phyloP scores from a whole-genome alignment of 257 asterid genomes.

The Solanum pinnatisectum region DNA sequence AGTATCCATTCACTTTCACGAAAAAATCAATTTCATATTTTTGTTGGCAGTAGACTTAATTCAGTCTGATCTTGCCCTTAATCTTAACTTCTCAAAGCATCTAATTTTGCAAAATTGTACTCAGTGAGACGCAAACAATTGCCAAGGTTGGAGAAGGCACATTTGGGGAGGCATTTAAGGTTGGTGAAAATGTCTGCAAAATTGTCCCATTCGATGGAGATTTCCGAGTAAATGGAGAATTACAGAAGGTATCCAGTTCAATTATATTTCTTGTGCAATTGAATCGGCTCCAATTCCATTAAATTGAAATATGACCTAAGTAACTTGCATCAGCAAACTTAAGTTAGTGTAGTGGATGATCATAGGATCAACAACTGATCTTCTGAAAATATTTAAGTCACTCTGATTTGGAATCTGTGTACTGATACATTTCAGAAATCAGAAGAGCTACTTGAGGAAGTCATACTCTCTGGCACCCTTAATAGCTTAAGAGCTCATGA shows the following conservation, averaged over 20 bases:
- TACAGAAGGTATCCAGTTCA: constrained; percentile 57
- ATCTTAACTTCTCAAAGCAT: not conserved
- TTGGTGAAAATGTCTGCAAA: constrained; percentile 74
- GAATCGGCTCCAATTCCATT: not conserved
- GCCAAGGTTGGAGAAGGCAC: constrained; percentile 93
- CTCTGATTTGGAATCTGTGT: constrained; percentile 5
- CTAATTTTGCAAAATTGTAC: not conserved
- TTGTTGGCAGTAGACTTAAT: not conserved
- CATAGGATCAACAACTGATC: not conserved
- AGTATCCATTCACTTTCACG: not conserved
- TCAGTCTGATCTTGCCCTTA: not conserved
- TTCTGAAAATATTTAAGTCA: not conserved
- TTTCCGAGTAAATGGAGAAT: constrained; percentile 72
- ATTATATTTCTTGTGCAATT: not conserved
- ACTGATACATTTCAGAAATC: constrained; percentile 56
- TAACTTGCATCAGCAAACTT: not conserved
- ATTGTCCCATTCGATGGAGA: constrained; percentile 94
- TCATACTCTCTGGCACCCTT: constrained; percentile 79
- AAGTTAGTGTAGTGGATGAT: not conserved
- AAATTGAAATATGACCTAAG: not conserved
- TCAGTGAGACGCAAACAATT: constrained; percentile 50
- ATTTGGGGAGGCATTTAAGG: constrained; percentile 92
- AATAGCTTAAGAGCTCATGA: constrained; percentile 55
- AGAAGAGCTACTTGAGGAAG: constrained; percentile 92
- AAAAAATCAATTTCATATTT: not conserved